Evolutionary conservation across 179 eudicot genomes (phyloP).

Genomic region (Vitellaria paradoxa): DNA sequence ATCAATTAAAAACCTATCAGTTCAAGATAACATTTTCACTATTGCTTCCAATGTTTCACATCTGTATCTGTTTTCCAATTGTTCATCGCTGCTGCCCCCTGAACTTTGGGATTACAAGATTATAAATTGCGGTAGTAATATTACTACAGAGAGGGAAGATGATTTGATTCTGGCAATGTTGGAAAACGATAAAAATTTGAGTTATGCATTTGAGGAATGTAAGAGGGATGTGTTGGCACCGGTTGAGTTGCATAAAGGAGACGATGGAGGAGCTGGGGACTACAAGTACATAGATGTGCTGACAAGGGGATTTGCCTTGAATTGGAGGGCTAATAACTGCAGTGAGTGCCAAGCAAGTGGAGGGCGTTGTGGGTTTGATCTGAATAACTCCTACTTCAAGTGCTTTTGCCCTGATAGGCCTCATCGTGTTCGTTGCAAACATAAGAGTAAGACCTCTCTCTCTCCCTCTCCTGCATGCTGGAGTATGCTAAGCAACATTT

Average conservation of each 20-base stretch:
- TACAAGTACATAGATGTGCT: neutral
- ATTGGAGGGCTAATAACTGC: too few relatives aligned
- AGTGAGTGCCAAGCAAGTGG: too few relatives aligned
- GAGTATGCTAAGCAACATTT: too few relatives aligned
- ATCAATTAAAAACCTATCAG: slow-evolving; percentile 21
- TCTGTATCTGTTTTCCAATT: too few relatives aligned
- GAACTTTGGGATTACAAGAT: neutral
- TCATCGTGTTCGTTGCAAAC: neutral
- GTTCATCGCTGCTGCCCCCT: neutral
- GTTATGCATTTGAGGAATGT: slow-evolving; percentile 15
- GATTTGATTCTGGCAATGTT: slow-evolving; percentile 11
- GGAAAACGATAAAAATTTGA: slow-evolving; percentile 9
- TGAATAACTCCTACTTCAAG: fast-evolving
- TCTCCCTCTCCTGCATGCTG: neutral
- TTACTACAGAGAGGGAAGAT: neutral
- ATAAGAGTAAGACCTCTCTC: neutral
- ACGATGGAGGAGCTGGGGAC: slow-evolving; percentile 1
- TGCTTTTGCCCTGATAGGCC: slow-evolving; percentile 14
- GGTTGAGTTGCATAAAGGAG: too few relatives aligned
- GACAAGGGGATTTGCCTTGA: too few relatives aligned
- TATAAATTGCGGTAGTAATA: neutral
- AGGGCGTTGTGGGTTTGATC: too few relatives aligned
- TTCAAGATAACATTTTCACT: slow-evolving; percentile 14
- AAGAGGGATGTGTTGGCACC: slow-evolving; percentile 4
- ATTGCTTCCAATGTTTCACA: too few relatives aligned